A percentile compares a stretch with the other conserved stretches of the same genome.
phyloP scores from a whole-genome alignment of 345 rosid genomes.

The Hirschfeldia incana region DNA sequence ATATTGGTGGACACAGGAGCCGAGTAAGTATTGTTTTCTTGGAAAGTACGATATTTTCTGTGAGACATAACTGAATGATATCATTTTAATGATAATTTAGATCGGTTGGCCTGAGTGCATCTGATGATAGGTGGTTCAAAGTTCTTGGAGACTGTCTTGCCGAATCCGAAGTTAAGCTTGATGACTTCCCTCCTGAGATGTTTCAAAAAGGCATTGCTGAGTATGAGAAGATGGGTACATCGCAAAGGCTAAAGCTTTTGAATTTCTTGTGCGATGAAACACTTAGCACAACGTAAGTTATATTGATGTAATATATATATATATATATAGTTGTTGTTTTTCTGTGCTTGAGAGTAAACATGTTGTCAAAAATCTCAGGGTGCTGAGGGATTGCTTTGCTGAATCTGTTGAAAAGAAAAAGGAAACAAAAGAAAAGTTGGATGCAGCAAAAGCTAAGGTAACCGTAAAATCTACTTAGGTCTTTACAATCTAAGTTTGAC shows the following conservation, averaged over 20 bases:
- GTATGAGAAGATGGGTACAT: slow-evolving; percentile 45
- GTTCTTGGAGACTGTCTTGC: slow-evolving; percentile 49
- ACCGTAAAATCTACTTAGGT: not conserved
- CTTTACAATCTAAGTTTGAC: not conserved
- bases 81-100: slow-evolving; percentile 42
- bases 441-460: slow-evolving; percentile 67
- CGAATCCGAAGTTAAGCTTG: slow-evolving; percentile 41
- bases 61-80: slow-evolving; percentile 5
- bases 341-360: not conserved
- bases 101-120: slow-evolving; percentile 44
- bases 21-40: slow-evolving; percentile 45
- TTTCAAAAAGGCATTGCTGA: slow-evolving; percentile 43
- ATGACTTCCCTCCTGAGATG: slow-evolving; percentile 38
- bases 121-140: slow-evolving; percentile 59
- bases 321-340: not conserved
- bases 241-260: slow-evolving; percentile 54
- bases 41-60: not conserved
- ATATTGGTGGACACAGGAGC: slow-evolving; percentile 54
- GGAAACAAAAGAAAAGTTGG: slow-evolving; percentile 49
- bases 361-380: slow-evolving; percentile 22
- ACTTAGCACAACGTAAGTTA: slow-evolving; percentile 61
- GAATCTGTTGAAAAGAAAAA: slow-evolving; percentile 46
- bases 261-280: slow-evolving; percentile 70
- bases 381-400: slow-evolving; percentile 61
- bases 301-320: not conserved